Conservation (phyloP, 352 stramenopile species). For the Phytophthora fragariaefolia region DNA sequence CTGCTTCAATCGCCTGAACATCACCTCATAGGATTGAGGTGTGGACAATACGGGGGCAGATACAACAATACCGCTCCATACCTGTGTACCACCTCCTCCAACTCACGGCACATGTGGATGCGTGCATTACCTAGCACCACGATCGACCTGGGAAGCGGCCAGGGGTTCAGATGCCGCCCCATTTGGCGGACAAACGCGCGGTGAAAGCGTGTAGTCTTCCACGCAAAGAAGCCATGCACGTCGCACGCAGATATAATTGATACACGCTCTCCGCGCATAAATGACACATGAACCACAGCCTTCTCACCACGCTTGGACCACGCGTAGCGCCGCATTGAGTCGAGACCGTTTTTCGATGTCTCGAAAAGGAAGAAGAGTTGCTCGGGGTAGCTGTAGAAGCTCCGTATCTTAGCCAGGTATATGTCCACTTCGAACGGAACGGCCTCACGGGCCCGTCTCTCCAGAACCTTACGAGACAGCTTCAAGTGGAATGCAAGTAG, state of each 20-base stretch:
- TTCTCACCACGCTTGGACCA: not conserved
- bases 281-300: not conserved
- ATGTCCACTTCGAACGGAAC: not conserved
- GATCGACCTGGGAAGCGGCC: slow-evolving; percentile 29
- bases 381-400: not conserved
- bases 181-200: slow-evolving; percentile 1
- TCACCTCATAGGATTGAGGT: slow-evolving; percentile 37
- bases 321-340: not conserved
- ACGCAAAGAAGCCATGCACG: not conserved
- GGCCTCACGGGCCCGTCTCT: not conserved
- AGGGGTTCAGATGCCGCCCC: slow-evolving; percentile 17
- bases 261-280: not conserved
- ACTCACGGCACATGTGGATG: slow-evolving; percentile 35
- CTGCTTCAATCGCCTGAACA: slow-evolving; percentile 8
- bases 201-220: slow-evolving; percentile 1
- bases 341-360: not conserved
- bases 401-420: not conserved
- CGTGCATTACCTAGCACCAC: slow-evolving; percentile 30
- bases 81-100: slow-evolving; percentile 21
- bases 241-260: not conserved
- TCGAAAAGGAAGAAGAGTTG: not conserved
- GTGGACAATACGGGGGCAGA: slow-evolving; percentile 30
- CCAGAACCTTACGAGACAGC: not conserved
- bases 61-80: slow-evolving; percentile 21
- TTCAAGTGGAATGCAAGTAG: not conserved